Base-by-base conservation (phyloP, 23 red algal genomes). In the Chondrus crispus region DNA sequence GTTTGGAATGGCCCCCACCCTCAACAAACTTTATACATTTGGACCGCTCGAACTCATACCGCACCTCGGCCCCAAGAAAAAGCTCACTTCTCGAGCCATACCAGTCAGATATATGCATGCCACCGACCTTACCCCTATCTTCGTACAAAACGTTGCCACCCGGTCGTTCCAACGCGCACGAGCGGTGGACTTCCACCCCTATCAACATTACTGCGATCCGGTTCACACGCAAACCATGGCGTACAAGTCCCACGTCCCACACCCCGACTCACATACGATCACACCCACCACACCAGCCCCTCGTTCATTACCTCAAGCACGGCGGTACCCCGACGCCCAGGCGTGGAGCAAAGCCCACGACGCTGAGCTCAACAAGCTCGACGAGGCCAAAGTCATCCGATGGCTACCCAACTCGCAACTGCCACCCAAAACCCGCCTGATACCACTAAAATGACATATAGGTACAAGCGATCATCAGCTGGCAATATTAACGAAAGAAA, bases 201-300 rank as follows among this genome's bases (percentile, higher is more conserved):
- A 66, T 32, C 1, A 66, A 22, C 60, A 32, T 32, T 10, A 0
- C 18, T 30, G 30, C 44, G 37, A 80, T 45, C 74, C 47, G 14
- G 49, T 45, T 50, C 41, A 28, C 74, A 80, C 36, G 19, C n/a
- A 12, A 13, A 45, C 32, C 16, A 45, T 14, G 7, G 40, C 74
- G 13, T 51, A 49, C 74, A 47, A 53, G 49, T 1, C 74, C 45
- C 37, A 30, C 41, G 28, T 38, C 2, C 13, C 37, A 6, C 81
- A 85, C 54, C 81, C 26, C 41, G 75, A 35, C 45, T 43, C 84
- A 6, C 4, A 35, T n/a, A 88, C 29, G 13, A 88, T 88, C 39
- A 88, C 49, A 3, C 16, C 36, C 10, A 33, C 4, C 19, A 88
- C 83, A 9, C 83, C 83, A 73, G 9, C 62, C 6, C 83, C 84